Evolutionary conservation across 306 rosid genomes (phyloP), one percentile per base, ranked within the genome.

Genomic region (Hylodesmum podocarpum): DNA sequence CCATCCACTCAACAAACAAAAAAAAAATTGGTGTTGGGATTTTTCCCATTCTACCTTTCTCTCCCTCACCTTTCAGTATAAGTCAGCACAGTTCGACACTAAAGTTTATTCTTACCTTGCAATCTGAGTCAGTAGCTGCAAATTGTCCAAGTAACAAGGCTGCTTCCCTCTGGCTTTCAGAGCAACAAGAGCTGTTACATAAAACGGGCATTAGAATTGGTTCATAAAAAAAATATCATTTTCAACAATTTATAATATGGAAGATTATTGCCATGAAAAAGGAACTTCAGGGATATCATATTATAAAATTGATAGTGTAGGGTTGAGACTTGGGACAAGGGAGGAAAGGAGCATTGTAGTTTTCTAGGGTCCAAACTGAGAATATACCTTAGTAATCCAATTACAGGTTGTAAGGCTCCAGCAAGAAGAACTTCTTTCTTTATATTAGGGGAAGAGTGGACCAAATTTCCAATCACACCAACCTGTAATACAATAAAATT

Each of bases 51-150:
- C 37, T 6, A 39, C 50, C 47, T 37, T 11, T 27, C 18, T 19
- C 10, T 13, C 31, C 59, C 13, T 75, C 50, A 63, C 55, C 29
- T 15, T 12, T 51, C 37, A 34, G 18, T 16, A 67, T 67, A 54
- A 70, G 36, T 28, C 24, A 70, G n/a, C 12, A 70, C 50, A 31
- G 72, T 67, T 36, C 27, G 41, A 62, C 27, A 55, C n/a, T 51
- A 0, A 51, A 73, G 59, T 24, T 72, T 4, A 31, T 40, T 44
- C 72, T 67, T 75, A 92, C 99, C 94, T 96, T 96, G 86, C 99
- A 89, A 82, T 92, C 99, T 51, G 98, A 96, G 88, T 96, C 99
- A 67, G 99, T 96, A 15, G 99, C 98, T 11, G 99, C 99, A 84
- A 96, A 96, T 66, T 96, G 99, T 75, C 99, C 99, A 76, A 92